Base-by-base conservation (phyloP, 2,329 filamentous ascomycete species). In the Alternaria angustiovoidea region DNA sequence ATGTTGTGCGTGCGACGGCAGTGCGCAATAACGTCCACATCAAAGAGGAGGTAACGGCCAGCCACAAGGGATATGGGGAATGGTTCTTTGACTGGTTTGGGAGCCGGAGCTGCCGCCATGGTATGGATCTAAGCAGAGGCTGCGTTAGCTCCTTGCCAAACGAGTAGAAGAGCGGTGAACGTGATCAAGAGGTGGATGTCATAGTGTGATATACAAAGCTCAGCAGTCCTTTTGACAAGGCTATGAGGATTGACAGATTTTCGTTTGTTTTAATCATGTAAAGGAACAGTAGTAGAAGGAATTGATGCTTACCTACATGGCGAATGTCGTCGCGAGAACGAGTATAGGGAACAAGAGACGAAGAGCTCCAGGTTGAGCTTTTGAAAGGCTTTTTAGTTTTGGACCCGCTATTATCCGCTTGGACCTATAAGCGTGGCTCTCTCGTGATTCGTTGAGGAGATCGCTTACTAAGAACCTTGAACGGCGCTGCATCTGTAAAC, bases 21-120 rank as follows among this genome's bases (percentile, higher is more conserved):
- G 76, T 90, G 86, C 70, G 91, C 89, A 61, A 93, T 90, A 65
- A 89, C 88, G 74, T 93, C 87, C 71, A 93, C 87, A 76, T 96
- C 93, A 83, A 97, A 98, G 68, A 99, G 84, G 62, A 97, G 87
- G 81, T 94, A 97, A 66, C 91, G 90, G 68, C 89, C 89, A 47
- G 89, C 89, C 62, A 97, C 88, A 75, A 87, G 85, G 67, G 92
- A 94, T 74, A 98, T 95, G 62, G 92, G 89, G 64, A 97, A 86
- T 11, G 87, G 87, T 69, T 88, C 84, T 16, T 76, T 66, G 57
- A 81, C 75, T 58, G 73, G 63, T 44, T 54, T 66, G 49, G 66
- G 64, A 52, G 66, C 68, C 62, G 72, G 59, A 59, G 65, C 69
- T 60, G 73, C 65, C 60, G 75, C 73, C 73, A 78, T 77, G 16